phyloP scores from a whole-genome alignment of 495 filamentous ascomycete genomes.

The Aspergillus hancockii region DNA sequence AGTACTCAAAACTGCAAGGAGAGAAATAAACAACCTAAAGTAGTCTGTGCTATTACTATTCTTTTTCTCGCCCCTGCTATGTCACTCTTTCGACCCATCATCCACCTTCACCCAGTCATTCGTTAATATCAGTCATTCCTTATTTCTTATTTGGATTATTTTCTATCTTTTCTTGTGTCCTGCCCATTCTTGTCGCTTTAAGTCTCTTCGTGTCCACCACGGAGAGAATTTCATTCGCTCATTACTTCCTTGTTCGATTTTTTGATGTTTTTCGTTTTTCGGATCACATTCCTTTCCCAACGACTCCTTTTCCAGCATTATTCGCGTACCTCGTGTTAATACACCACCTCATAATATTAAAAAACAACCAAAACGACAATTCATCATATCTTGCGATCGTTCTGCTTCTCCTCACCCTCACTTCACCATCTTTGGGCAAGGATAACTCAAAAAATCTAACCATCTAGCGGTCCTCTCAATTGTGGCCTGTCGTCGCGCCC shows the following conservation, averaged over 20 bases:
- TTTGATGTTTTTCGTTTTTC: slow-evolving; percentile 17
- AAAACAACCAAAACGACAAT: neutral
- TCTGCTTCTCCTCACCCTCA: neutral
- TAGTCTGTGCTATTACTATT: too few relatives aligned
- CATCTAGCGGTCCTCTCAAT: slow-evolving; percentile 14
- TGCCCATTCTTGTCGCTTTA: slow-evolving; percentile 12
- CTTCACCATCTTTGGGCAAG: neutral
- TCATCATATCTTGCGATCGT: neutral
- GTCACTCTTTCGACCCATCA: slow-evolving; percentile 32
- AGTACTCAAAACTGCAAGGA: neutral
- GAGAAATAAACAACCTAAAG: slow-evolving; percentile 2
- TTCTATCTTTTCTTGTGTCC: slow-evolving; percentile 2
- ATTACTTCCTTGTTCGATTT: slow-evolving; percentile 29
- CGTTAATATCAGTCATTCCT: slow-evolving; percentile 29
- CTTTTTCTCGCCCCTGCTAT: slow-evolving; percentile 19
- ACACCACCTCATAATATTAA: slow-evolving; percentile 9
- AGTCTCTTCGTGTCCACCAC: neutral
- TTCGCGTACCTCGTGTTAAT: slow-evolving; percentile 29
- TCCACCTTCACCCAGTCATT: slow-evolving; percentile 40
- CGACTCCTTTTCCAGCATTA: slow-evolving; percentile 32
- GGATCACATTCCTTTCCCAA: slow-evolving; percentile 33
- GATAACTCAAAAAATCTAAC: slow-evolving; percentile 14
- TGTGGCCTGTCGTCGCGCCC: slow-evolving; percentile 45
- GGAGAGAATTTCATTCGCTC: slow-evolving; percentile 22
- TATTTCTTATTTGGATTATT: slow-evolving; percentile 1